phyloP scores from a whole-genome alignment of 768 basidiomycete genomes.

The Panaeolus papilionaceus region DNA sequence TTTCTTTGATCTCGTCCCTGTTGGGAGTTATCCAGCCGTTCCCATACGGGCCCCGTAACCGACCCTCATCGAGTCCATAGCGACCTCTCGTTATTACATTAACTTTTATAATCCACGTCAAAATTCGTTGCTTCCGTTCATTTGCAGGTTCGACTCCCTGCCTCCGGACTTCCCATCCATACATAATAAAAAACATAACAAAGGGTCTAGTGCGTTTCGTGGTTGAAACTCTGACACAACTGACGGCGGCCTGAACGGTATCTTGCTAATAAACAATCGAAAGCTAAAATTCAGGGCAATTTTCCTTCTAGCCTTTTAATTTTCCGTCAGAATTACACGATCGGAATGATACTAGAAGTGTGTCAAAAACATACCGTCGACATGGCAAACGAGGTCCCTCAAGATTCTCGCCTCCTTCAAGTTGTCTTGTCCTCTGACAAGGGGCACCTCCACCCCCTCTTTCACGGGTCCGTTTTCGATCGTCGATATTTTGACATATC shows the following conservation, averaged over 20 bases:
- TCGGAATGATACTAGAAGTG: background rate
- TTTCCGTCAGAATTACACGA: constrained; percentile 13
- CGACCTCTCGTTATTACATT: constrained; percentile 26
- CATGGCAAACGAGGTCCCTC: constrained; percentile 8
- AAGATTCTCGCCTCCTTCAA: background rate
- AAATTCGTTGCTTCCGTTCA: constrained; percentile 21
- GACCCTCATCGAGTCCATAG: constrained; percentile 35
- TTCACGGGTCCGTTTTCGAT: constrained; percentile 14
- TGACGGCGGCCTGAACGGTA: constrained; percentile 7
- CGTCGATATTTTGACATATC: constrained; percentile 10
- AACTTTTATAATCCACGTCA: constrained; percentile 11
- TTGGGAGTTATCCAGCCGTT: constrained; percentile 17
- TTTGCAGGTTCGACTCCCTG: constrained; percentile 11
- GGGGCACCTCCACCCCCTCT: constrained; percentile 7
- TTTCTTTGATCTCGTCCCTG: constrained; percentile 39
- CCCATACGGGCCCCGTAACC: constrained; percentile 30
- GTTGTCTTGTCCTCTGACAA: constrained; percentile 1
- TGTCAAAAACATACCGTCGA: constrained; percentile 12
- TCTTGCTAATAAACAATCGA: constrained; percentile 1
- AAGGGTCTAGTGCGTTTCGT: too few relatives aligned
- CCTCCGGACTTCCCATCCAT: constrained; percentile 10
- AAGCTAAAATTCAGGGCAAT: constrained; percentile 14
- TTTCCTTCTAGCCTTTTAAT: constrained; percentile 5
- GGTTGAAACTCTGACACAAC: background rate
- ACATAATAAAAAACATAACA: background rate